A percentile compares a stretch with the other conserved stretches of the same genome.
Evolutionary conservation across 2,329 filamentous ascomycete genomes (phyloP).

Genomic region (Cercospora zeae-maydis): DNA sequence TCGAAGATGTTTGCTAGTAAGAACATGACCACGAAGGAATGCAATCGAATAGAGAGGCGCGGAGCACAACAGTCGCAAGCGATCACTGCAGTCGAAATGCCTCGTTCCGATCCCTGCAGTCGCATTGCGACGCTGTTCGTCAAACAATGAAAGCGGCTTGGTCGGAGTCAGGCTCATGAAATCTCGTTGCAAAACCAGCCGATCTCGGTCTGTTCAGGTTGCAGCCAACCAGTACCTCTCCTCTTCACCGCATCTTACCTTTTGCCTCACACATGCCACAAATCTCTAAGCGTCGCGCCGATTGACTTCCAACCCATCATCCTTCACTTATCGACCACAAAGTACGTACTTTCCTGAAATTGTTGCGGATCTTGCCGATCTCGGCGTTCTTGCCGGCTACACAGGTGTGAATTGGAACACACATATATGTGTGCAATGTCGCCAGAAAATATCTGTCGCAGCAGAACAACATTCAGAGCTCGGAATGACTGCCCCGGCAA

Average conservation of each 20-base stretch:
- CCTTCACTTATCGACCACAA: background rate
- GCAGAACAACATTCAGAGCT: background rate
- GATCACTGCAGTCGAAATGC: too few species aligned
- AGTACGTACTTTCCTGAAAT: background rate
- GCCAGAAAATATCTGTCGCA: too few species aligned
- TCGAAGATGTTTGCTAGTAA: slow-evolving; percentile 39
- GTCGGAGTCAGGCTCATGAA: too few species aligned
- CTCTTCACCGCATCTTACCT: background rate
- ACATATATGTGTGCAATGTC: background rate
- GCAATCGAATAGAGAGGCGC: too few species aligned
- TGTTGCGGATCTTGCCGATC: slow-evolving; percentile 2
- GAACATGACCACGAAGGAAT: background rate
- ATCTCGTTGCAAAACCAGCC: background rate
- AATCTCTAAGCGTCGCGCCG: background rate
- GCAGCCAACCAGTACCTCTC: background rate
- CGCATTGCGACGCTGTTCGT: too few species aligned
- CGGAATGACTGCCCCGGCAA: background rate
- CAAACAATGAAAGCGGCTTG: too few species aligned
- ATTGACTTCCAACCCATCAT: background rate
- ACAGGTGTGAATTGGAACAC: background rate
- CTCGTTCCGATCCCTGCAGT: too few species aligned
- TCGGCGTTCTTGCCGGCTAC: slow-evolving; percentile 9
- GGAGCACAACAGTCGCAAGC: too few species aligned
- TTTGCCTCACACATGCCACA: background rate
- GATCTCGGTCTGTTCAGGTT: background rate